phyloP scores from a whole-genome alignment of 441 rosid genomes.

The Croton setiger region DNA sequence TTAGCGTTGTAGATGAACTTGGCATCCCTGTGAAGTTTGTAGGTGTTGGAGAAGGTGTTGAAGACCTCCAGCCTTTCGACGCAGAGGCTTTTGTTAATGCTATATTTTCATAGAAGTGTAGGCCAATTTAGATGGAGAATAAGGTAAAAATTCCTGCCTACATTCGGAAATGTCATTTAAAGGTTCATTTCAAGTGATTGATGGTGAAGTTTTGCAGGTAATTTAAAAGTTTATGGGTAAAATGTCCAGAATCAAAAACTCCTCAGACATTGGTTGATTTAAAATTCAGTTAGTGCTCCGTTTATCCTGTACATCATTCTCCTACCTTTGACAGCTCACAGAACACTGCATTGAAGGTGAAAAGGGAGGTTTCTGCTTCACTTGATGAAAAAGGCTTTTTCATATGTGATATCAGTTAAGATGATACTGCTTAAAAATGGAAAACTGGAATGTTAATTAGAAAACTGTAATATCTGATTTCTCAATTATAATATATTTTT shows the following conservation, averaged over 20 bases:
- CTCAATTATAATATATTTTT: too few species aligned
- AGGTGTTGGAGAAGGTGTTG: conserved; percentile 90
- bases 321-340: background rate
- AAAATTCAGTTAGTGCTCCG: too few species aligned
- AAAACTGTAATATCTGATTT: background rate
- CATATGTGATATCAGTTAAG: background rate
- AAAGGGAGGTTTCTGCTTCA: background rate
- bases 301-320: background rate
- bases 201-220: too few species aligned
- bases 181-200: too few species aligned
- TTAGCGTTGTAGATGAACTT: conserved; percentile 91
- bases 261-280: too few species aligned
- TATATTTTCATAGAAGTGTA: conserved; percentile 49
- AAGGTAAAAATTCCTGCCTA: background rate
- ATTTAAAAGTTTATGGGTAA: too few species aligned
- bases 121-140: conserved; percentile 11
- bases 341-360: background rate
- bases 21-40: conserved; percentile 95
- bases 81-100: conserved; percentile 85
- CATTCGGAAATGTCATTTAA: background rate
- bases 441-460: background rate
- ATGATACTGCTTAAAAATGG: background rate
- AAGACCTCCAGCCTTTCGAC: conserved; percentile 96
- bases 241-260: too few species aligned
- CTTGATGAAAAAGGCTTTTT: background rate